A percentile compares a stretch with the other conserved stretches of the same genome.
Conservation (phyloP, 1,284 basidiomycete species). For the Inonotus obliquus region DNA sequence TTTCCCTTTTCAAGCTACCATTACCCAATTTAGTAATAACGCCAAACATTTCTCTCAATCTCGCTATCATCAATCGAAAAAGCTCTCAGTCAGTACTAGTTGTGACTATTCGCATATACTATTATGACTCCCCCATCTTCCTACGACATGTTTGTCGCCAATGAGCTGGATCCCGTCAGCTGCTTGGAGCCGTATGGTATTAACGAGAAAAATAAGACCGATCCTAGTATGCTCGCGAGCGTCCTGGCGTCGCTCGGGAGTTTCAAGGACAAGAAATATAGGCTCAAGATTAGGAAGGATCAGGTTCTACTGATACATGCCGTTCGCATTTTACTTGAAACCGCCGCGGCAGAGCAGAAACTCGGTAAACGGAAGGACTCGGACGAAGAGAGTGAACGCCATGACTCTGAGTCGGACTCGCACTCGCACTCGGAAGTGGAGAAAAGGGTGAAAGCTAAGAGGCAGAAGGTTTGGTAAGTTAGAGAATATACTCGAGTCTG, state of each 20-base stretch:
- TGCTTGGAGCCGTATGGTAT: neutral
- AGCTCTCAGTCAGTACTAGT: neutral
- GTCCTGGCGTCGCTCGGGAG: conserved; percentile 4
- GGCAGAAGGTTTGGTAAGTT: neutral
- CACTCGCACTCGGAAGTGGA: too few relatives aligned
- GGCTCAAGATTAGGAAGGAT: neutral
- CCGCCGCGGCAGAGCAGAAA: neutral
- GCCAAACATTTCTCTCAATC: neutral
- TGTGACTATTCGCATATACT: neutral
- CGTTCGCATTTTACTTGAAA: neutral
- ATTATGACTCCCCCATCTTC: neutral
- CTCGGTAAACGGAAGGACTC: neutral
- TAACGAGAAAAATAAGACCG: conserved; percentile 3
- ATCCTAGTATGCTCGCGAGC: neutral
- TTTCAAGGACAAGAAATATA: conserved; percentile 3
- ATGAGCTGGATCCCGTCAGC: conserved; percentile 1
- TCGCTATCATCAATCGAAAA: neutral
- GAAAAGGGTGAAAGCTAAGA: neutral
- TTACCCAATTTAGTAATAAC: neutral
- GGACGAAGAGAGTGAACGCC: neutral
- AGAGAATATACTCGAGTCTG: too few relatives aligned
- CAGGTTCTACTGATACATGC: conserved; percentile 1
- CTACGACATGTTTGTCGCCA: neutral
- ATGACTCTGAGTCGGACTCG: too few relatives aligned
- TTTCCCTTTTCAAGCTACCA: neutral